phyloP scores from a whole-genome alignment of 345 rosid species.

The Firmiana major region DNA sequence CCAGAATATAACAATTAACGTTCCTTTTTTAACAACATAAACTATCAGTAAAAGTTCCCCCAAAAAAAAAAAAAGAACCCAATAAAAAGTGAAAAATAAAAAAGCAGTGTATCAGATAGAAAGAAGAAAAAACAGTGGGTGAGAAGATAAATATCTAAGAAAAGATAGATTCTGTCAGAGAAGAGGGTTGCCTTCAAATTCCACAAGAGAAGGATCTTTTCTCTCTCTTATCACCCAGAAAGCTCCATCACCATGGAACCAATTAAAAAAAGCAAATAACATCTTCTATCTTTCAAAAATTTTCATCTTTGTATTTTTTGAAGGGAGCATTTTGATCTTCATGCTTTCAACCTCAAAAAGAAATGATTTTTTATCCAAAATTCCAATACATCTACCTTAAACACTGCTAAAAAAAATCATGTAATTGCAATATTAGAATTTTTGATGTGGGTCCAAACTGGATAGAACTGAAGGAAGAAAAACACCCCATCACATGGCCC shows the following conservation, averaged over 20 bases:
- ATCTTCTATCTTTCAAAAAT: no score
- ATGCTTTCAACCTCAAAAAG: no score
- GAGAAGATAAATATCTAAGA: conserved; percentile 11
- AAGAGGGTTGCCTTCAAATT: conserved; percentile 24
- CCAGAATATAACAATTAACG: conserved; percentile 8
- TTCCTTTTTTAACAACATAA: conserved; percentile 1
- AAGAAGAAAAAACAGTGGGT: background rate
- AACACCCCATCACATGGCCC: background rate
- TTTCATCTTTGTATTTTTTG: no score
- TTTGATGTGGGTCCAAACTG: conserved; percentile 32
- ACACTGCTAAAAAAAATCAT: no score
- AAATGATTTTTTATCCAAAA: no score
- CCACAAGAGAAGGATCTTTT: conserved; percentile 20
- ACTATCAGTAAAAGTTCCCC: background rate
- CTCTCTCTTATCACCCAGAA: conserved; percentile 3
- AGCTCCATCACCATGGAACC: conserved; percentile 1
- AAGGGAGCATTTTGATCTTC: no score
- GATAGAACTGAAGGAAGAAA: background rate
- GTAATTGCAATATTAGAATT: background rate
- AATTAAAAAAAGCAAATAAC: background rate
- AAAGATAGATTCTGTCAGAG: conserved; percentile 31
- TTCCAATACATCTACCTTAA: no score
- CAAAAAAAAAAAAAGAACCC: background rate
- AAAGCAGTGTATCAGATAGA: no score
- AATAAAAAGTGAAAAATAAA: background rate